Evolutionary conservation across 805 yeast genomes (phyloP).

Genomic region (Yarrowia porcina): DNA sequence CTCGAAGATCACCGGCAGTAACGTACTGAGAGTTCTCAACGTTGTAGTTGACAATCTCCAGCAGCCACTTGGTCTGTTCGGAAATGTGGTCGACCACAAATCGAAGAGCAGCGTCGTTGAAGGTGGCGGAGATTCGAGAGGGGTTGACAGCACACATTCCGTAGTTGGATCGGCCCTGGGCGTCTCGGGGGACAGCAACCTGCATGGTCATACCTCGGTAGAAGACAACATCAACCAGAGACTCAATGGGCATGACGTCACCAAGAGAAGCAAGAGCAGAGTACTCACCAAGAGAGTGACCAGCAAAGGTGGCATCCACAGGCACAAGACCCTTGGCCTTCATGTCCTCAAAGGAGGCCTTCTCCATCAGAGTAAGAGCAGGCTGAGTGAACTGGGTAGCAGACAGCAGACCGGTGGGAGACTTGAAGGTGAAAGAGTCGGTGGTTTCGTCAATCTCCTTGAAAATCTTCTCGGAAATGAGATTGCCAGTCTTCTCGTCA

Average conservation of each 20-base stretch:
- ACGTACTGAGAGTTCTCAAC: conserved; percentile 98
- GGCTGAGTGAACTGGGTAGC: conserved; percentile 99
- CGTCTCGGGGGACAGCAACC: conserved; percentile 98
- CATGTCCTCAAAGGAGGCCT: conserved; percentile 97
- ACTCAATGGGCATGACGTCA: conserved; percentile 98
- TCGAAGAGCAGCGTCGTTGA: conserved; percentile 88
- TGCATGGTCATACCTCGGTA: conserved; percentile 99
- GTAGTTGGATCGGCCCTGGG: conserved; percentile 90
- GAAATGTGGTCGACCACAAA: conserved; percentile 89
- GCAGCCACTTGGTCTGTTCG: conserved; percentile 82
- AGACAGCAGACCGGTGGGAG: conserved; percentile 91
- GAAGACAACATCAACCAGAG: conserved; percentile 94
- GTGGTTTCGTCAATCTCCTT: conserved; percentile 81
- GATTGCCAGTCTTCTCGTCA: conserved; percentile 66
- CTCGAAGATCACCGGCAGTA: conserved; percentile 97
- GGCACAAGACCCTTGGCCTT: conserved; percentile 94
- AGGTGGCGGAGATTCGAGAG: conserved; percentile 81
- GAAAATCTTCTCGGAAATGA: conserved; percentile 91
- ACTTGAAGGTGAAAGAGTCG: conserved; percentile 79
- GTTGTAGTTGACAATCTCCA: conserved; percentile 96
- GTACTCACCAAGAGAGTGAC: conserved; percentile 98
- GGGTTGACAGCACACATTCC: conserved; percentile 99
- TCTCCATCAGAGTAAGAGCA: conserved; percentile 98
- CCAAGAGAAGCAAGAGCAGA: conserved; percentile 96
- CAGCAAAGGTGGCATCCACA: conserved; percentile 91